Conservation (phyloP, 2,329 filamentous ascomycete genomes). For the Dothideomycetidae sp. region DNA sequence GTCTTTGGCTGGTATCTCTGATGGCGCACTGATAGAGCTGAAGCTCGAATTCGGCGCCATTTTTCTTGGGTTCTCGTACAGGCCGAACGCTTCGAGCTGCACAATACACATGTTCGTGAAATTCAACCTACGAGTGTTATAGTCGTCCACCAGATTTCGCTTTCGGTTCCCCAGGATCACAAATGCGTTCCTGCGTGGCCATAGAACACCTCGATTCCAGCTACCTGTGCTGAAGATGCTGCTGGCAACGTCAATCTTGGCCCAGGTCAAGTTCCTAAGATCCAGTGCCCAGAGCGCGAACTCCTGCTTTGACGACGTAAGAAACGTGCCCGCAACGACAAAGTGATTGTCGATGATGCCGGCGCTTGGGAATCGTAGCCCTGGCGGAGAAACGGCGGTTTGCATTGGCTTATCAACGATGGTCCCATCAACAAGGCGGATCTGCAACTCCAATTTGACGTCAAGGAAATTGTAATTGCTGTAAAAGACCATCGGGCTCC, state of each 20-base stretch:
- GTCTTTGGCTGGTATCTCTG: constrained; percentile 25
- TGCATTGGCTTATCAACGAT: constrained; percentile 82
- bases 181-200: constrained; percentile 87
- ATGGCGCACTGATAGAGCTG: constrained; percentile 62
- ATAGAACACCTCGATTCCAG: constrained; percentile 91
- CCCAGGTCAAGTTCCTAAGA: constrained; percentile 78
- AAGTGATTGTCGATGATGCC: constrained; percentile 93
- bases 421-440: constrained; percentile 69
- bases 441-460: constrained; percentile 87
- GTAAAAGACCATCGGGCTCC: constrained; percentile 78
- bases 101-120: constrained; percentile 96
- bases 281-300: constrained; percentile 95
- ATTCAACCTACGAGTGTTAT: constrained; percentile 94
- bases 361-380: constrained; percentile 87
- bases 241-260: constrained; percentile 84
- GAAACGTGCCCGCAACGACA: constrained; percentile 90
- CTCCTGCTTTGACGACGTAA: constrained; percentile 95
- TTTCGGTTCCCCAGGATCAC: constrained; percentile 91
- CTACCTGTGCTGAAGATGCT: constrained; percentile 93
- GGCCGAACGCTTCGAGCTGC: constrained; percentile 88
- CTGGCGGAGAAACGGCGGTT: constrained; percentile 73
- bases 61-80: constrained; percentile 88
- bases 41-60: constrained; percentile 67
- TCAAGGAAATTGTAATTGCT: constrained; percentile 99
- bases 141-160: constrained; percentile 87